A percentile compares a stretch with the other conserved stretches of the same genome.
Conservation (phyloP, 768 basidiomycete genomes). For the Amanita jacksonii region DNA sequence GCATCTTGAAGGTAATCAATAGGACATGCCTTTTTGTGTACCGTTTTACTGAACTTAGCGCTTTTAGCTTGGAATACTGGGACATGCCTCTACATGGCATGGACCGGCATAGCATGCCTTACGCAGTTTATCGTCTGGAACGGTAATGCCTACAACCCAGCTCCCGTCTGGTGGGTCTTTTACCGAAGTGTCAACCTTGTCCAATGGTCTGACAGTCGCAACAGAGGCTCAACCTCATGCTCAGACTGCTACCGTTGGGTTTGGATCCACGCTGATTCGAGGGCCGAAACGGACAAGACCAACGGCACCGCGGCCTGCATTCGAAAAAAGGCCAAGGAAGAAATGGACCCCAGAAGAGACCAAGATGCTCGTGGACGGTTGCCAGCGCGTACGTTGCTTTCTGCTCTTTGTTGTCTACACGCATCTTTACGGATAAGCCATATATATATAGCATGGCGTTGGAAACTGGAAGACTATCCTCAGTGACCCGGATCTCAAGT, state of each 20-base stretch:
- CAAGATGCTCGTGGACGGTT: conserved; percentile 80
- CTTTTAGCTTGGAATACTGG: conserved; percentile 51
- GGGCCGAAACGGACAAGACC: conserved; percentile 91
- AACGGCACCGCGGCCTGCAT: conserved; percentile 54
- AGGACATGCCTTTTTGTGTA: conserved; percentile 4
- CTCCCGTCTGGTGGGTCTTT: conserved; percentile 61
- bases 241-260: conserved; percentile 98
- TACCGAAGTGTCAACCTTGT: conserved; percentile 87
- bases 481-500: conserved; percentile 66
- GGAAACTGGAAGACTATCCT: conserved; percentile 92
- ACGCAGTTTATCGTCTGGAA: conserved; percentile 59
- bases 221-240: conserved; percentile 86
- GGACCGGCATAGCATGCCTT: conserved; percentile 52
- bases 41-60: too few species aligned
- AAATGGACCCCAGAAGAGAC: conserved; percentile 85
- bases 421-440: too few species aligned
- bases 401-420: not conserved
- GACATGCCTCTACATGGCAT: conserved; percentile 63
- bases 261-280: conserved; percentile 97
- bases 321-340: conserved; percentile 73
- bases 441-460: conserved; percentile 78
- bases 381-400: conserved; percentile 60
- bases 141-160: conserved; percentile 41
- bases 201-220: conserved; percentile 92
- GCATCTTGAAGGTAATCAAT: conserved; percentile 64